A percentile compares a stretch with the other conserved stretches of the same genome.
Conservation (phyloP, 169 alveolate genomes). For the Cryptosporidium sp. region DNA sequence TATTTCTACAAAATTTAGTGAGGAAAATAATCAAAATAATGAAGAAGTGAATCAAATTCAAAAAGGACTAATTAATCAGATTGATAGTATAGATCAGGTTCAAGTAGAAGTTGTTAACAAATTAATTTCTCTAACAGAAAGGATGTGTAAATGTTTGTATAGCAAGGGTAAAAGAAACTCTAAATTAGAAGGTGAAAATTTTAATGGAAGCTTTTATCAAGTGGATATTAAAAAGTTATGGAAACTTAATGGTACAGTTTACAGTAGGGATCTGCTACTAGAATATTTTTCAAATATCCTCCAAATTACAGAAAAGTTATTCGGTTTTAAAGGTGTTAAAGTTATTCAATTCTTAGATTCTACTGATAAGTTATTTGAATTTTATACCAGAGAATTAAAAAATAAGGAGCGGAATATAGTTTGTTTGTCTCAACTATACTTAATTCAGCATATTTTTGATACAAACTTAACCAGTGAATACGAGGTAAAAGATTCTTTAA, state of each 20-base stretch:
- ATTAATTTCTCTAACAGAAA: slow-evolving; percentile 5
- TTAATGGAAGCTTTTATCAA: not conserved
- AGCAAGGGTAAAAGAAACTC: not conserved
- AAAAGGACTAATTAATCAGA: not conserved
- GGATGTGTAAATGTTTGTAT: not conserved
- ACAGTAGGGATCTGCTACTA: slow-evolving; percentile 16
- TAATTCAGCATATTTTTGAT: slow-evolving; percentile 23
- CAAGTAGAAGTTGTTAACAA: not conserved
- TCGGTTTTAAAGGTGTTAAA: not conserved
- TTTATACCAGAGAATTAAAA: slow-evolving; percentile 22
- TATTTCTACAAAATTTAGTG: not conserved
- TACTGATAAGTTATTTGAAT: slow-evolving; percentile 52
- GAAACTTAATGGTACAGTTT: slow-evolving; percentile 48
- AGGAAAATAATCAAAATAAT: not conserved
- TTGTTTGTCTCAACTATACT: slow-evolving; percentile 10
- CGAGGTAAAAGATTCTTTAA: not conserved
- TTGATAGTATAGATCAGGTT: not conserved
- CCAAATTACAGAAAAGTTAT: not conserved
- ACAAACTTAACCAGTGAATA: not conserved
- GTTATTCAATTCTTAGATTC: slow-evolving; percentile 17
- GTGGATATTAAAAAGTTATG: slow-evolving; percentile 20
- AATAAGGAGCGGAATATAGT: slow-evolving; percentile 9
- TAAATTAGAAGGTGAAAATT: not conserved
- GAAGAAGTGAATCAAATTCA: not conserved
- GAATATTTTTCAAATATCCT: slow-evolving; percentile 43